These are phyloP conservation scores for Epichloe elymi DNA, from an alignment of 2,329 filamentous ascomycete species.

Conservation along the genomic window DNA sequence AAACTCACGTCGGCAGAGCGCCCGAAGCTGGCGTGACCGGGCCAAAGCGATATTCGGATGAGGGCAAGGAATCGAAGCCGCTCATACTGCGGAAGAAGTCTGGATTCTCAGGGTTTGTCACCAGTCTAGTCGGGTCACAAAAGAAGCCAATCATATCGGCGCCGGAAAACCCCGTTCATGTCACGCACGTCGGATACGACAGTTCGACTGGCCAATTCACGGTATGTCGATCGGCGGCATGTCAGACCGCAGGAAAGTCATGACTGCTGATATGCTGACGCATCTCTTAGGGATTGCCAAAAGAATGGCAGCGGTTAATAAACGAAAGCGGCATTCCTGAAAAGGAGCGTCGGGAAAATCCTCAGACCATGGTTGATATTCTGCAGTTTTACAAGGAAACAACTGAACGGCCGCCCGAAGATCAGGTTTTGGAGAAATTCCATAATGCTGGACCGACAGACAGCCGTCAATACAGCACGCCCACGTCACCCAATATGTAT, in stretches of 20 bases:
- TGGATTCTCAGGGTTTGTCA: slow-evolving; percentile 79
- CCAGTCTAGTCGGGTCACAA: slow-evolving; percentile 68
- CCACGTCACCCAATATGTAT: slow-evolving; percentile 39
- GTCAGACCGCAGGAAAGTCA: background rate
- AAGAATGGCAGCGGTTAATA: slow-evolving; percentile 94
- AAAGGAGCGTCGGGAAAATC: slow-evolving; percentile 89
- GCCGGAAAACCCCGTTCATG: slow-evolving; percentile 92
- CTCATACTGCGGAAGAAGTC: slow-evolving; percentile 66
- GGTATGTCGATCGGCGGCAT: slow-evolving; percentile 29
- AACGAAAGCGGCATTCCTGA: slow-evolving; percentile 93
- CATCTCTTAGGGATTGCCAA: slow-evolving; percentile 65
- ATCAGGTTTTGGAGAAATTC: slow-evolving; percentile 92
- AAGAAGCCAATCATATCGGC: slow-evolving; percentile 92
- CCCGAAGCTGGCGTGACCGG: slow-evolving; percentile 32
- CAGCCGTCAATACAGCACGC: slow-evolving; percentile 29
- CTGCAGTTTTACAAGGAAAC: slow-evolving; percentile 97
- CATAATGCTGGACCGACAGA: slow-evolving; percentile 62
- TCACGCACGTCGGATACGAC: slow-evolving; percentile 96
- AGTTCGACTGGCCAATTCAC: slow-evolving; percentile 94
- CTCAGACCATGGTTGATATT: slow-evolving; percentile 90
- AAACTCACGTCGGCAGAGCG: slow-evolving; percentile 18
- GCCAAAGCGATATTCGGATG: slow-evolving; percentile 69
- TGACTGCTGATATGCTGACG: slow-evolving; percentile 6
- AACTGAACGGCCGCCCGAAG: slow-evolving; percentile 64
- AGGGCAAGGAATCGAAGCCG: slow-evolving; percentile 50